These are phyloP conservation scores for Liquidambar formosana DNA, from an alignment of 164 flowering plant species.

Conservation along the genomic window DNA sequence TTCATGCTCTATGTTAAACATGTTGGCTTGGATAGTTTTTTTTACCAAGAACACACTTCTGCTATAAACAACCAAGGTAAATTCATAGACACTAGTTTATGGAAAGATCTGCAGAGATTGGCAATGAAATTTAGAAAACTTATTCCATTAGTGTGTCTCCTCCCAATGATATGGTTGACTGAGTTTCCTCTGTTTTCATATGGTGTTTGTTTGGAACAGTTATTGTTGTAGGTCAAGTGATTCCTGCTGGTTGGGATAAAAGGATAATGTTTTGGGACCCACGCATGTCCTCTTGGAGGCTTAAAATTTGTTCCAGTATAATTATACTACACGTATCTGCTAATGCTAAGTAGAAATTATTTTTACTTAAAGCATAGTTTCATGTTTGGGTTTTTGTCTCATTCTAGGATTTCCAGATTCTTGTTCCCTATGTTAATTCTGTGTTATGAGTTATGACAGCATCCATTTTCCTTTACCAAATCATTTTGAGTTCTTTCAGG, in stretches of 20 bases:
- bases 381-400: neutral
- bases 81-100: no score
- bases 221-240: slow-evolving; percentile 54
- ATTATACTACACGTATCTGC: slow-evolving; percentile 49
- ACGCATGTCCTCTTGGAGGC: slow-evolving; percentile 28
- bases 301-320: slow-evolving; percentile 31
- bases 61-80: no score
- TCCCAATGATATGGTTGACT: no score
- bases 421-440: neutral
- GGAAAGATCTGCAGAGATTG: no score
- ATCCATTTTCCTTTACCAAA: neutral
- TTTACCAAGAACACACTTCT: no score
- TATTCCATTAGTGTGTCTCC: no score
- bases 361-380: no score
- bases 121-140: no score
- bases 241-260: slow-evolving; percentile 71
- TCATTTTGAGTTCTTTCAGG: neutral
- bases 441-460: neutral
- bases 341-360: neutral
- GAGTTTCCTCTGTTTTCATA: no score
- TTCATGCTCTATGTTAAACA: no score
- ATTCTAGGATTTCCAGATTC: neutral
- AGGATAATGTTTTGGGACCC: slow-evolving; percentile 69
- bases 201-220: no score
- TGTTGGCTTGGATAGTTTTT: no score